phyloP scores from a whole-genome alignment of 2,329 filamentous ascomycete species.

The Epichloe uncinata region DNA sequence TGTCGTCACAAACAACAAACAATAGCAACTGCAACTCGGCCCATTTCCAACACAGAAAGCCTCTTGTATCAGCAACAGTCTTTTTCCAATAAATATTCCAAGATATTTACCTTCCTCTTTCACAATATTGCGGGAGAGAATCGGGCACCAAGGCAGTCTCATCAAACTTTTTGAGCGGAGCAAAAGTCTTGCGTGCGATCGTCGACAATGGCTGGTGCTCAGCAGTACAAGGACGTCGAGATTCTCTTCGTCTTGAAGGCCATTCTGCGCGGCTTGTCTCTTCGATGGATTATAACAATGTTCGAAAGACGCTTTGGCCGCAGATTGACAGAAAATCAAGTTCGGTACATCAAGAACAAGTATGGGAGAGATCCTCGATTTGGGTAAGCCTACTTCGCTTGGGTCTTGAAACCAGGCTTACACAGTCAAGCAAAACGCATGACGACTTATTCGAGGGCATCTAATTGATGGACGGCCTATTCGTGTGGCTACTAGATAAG shows the following conservation, averaged over 20 bases:
- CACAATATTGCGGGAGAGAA: no score
- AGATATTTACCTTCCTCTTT: no score
- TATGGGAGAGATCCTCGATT: constrained; percentile 27
- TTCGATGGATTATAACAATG: constrained; percentile 12
- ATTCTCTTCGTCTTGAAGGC: constrained; percentile 21
- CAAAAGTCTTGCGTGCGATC: neutral
- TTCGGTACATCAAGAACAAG: constrained; percentile 27
- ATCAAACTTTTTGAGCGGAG: no score
- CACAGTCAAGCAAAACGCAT: neutral
- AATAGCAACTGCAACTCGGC: neutral
- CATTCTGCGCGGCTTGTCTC: constrained; percentile 15
- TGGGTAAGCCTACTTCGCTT: constrained; percentile 16
- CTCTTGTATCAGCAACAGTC: no score
- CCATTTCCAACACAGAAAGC: neutral
- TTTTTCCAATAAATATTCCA: no score
- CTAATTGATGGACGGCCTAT: no score
- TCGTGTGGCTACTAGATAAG: neutral
- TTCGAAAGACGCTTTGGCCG: constrained; percentile 18
- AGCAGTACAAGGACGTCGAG: constrained; percentile 21
- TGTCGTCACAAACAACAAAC: neutral
- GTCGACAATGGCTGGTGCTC: constrained; percentile 20
- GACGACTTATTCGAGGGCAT: no score
- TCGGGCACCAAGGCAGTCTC: no score
- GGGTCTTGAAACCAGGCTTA: neutral
- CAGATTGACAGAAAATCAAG: constrained; percentile 19